Evolutionary conservation across 148 eudicot species (phyloP).

Genomic region (Selenicereus undatus): DNA sequence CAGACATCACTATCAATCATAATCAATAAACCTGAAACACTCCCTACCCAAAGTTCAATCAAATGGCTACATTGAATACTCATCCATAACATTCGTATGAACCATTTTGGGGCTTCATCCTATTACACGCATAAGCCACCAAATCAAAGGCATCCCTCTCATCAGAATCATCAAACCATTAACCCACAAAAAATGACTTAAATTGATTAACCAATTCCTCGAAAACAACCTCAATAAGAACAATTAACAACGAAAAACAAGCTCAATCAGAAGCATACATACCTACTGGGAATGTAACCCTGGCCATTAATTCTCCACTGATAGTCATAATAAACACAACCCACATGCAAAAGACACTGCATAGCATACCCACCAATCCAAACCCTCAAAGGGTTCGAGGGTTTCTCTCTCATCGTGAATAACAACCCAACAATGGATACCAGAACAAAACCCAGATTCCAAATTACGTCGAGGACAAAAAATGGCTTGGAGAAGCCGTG

Average conservation of each 20-base stretch:
- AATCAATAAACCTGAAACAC: background rate
- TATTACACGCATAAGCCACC: background rate
- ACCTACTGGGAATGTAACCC: slow-evolving; percentile 38
- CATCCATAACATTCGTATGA: background rate
- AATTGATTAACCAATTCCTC: background rate
- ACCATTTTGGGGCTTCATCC: background rate
- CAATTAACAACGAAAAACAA: slow-evolving; percentile 1
- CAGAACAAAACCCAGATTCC: slow-evolving; percentile 64
- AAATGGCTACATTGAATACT: background rate
- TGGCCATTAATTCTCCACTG: slow-evolving; percentile 32
- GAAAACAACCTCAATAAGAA: background rate
- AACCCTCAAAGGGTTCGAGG: slow-evolving; percentile 55
- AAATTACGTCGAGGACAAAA: slow-evolving; percentile 50
- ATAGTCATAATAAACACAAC: slow-evolving; percentile 39
- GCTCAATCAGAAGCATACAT: background rate
- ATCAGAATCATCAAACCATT: background rate
- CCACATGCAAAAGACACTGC: slow-evolving; percentile 65
- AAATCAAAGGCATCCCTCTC: slow-evolving; percentile 7
- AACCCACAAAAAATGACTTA: background rate
- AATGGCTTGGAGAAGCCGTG: slow-evolving; percentile 43
- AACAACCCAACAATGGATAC: slow-evolving; percentile 47
- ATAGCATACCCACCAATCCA: slow-evolving; percentile 64
- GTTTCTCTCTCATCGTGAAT: slow-evolving; percentile 40
- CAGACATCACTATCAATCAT: slow-evolving; percentile 1
- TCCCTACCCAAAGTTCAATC: slow-evolving; percentile 1